A percentile compares a stretch with the other conserved stretches of the same genome.
These are phyloP conservation scores for Phylloporus sp. DNA, from an alignment of 768 basidiomycete species.

Conservation along the genomic window DNA sequence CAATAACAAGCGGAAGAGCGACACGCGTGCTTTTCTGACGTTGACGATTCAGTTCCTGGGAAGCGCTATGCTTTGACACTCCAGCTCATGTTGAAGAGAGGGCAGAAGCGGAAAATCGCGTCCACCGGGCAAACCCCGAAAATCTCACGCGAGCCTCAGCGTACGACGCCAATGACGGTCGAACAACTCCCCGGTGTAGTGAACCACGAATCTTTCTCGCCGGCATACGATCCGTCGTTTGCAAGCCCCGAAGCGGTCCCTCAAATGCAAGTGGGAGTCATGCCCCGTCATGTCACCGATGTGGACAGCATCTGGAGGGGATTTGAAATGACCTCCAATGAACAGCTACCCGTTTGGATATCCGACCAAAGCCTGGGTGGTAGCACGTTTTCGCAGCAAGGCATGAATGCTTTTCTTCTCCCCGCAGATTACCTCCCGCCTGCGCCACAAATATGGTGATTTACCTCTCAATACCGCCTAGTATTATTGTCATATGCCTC, in stretches of 20 bases:
- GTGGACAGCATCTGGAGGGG: slow-evolving; percentile 73
- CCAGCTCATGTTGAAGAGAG: slow-evolving; percentile 81
- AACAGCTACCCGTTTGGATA: slow-evolving; percentile 81
- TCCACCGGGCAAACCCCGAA: slow-evolving; percentile 61
- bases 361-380: slow-evolving; percentile 81
- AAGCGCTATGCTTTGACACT: slow-evolving; percentile 89
- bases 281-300: slow-evolving; percentile 25
- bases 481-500: slow-evolving; percentile 21
- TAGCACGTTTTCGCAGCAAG: slow-evolving; percentile 68
- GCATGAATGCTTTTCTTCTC: slow-evolving; percentile 81
- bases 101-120: slow-evolving; percentile 52
- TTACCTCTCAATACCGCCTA: slow-evolving; percentile 5
- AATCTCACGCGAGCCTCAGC: slow-evolving; percentile 49
- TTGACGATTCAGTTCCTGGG: slow-evolving; percentile 67
- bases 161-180: slow-evolving; percentile 42
- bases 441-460: slow-evolving; percentile 69
- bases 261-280: slow-evolving; percentile 29
- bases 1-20: no score
- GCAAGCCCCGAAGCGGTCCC: slow-evolving; percentile 30
- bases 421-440: slow-evolving; percentile 70
- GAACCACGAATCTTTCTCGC: slow-evolving; percentile 49
- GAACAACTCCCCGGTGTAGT: slow-evolving; percentile 37
- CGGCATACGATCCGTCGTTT: slow-evolving; percentile 48
- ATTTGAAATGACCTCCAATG: slow-evolving; percentile 64
- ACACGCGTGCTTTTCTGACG: slow-evolving; percentile 6